A percentile compares a stretch with the other conserved stretches of the same genome.
phyloP scores from a whole-genome alignment of 176 grass and related monocot species.

The Zoysia japonica region DNA sequence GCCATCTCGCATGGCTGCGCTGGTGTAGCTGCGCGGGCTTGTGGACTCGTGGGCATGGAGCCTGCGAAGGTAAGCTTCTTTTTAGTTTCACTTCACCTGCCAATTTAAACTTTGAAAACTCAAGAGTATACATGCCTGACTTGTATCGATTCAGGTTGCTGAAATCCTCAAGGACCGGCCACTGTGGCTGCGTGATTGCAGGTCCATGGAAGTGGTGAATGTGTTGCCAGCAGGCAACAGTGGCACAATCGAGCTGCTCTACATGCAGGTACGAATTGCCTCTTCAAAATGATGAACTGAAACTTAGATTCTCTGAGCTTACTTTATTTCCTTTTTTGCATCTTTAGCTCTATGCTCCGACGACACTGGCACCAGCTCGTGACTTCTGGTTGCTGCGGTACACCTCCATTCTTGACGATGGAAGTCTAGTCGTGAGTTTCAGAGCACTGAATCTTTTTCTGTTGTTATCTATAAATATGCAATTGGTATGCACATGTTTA shows the following conservation, averaged over 20 bases:
- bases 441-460: background rate
- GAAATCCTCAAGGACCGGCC: conserved; percentile 90
- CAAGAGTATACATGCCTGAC: background rate
- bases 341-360: conserved; percentile 77
- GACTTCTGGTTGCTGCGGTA: conserved; percentile 97
- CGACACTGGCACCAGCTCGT: conserved; percentile 73
- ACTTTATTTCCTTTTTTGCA: background rate
- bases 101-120: background rate
- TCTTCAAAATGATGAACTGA: background rate
- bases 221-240: conserved; percentile 69
- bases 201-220: conserved; percentile 79
- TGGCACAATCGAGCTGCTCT: conserved; percentile 85
- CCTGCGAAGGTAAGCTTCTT: conserved; percentile 68
- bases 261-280: conserved; percentile 73
- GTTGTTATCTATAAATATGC: background rate
- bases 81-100: background rate
- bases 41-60: conserved; percentile 91
- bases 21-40: conserved; percentile 89
- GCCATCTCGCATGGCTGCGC: conserved; percentile 93
- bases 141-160: conserved; percentile 57
- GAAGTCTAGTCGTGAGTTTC: conserved; percentile 81
- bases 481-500: conserved; percentile 4
- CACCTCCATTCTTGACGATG: conserved; percentile 81
- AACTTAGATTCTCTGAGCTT: background rate
- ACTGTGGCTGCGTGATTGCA: conserved; percentile 76